Percentiles rank a stretch among this genome's conserved stretches.
These are phyloP conservation scores for Corynascus novoguineensis DNA, from an alignment of 495 filamentous ascomycete species.

Conservation along the genomic window DNA sequence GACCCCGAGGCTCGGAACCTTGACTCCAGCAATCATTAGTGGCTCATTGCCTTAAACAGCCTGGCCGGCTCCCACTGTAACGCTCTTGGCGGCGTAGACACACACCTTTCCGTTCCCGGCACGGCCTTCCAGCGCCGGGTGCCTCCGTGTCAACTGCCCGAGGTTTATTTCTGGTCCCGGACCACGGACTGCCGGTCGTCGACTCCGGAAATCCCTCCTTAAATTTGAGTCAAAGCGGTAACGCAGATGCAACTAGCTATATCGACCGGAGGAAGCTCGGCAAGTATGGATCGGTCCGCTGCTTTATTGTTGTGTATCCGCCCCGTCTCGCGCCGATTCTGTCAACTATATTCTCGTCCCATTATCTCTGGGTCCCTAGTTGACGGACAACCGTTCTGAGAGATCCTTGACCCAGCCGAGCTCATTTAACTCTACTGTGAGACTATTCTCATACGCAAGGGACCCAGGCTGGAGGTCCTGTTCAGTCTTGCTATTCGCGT, in stretches of 20 bases:
- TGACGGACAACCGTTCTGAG: background rate
- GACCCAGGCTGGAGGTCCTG: background rate
- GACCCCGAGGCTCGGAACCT: no score
- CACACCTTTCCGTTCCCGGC: constrained; percentile 7
- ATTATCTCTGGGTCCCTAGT: background rate
- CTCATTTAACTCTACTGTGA: constrained; percentile 3
- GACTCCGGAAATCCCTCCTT: background rate
- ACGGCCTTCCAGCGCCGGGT: background rate
- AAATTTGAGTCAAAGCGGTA: background rate
- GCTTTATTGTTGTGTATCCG: background rate
- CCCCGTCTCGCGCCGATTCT: background rate
- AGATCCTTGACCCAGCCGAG: constrained; percentile 1
- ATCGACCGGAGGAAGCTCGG: background rate
- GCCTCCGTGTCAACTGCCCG: background rate
- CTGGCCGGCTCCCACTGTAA: background rate
- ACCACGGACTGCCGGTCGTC: background rate
- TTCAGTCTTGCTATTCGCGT: background rate
- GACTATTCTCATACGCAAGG: background rate
- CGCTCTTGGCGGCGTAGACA: background rate
- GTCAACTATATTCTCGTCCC: background rate
- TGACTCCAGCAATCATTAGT: no score
- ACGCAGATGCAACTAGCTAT: background rate
- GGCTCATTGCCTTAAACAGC: no score
- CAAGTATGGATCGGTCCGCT: background rate
- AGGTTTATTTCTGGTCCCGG: constrained; percentile 7